These are phyloP conservation scores for Vickermania spadyakhi DNA, from an alignment of 208 protist species.

Conservation along the genomic window DNA sequence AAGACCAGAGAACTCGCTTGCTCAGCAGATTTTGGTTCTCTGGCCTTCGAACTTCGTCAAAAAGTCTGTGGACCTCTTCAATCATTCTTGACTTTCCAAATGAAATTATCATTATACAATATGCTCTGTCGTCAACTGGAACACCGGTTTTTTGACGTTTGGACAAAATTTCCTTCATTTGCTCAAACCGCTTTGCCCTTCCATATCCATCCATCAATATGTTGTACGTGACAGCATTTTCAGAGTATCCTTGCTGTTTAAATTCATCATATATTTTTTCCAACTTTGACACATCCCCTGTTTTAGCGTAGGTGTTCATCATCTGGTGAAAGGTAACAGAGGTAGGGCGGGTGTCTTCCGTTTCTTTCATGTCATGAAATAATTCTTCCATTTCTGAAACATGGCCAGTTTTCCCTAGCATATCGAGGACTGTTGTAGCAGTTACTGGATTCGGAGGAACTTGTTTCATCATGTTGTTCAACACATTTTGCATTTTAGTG, in stretches of 20 bases:
- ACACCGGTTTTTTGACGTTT: constrained; percentile 36
- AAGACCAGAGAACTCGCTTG: constrained; percentile 53
- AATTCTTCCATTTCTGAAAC: constrained; percentile 86
- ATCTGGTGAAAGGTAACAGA: constrained; percentile 87
- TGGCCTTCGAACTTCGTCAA: constrained; percentile 28
- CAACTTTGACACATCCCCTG: constrained; percentile 83
- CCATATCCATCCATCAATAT: constrained; percentile 88
- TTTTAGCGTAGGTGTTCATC: constrained; percentile 89
- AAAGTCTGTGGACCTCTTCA: constrained; percentile 59
- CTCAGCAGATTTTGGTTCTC: constrained; percentile 24
- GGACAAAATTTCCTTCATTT: constrained; percentile 71
- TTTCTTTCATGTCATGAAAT: constrained; percentile 79
- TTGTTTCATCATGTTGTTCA: constrained; percentile 87
- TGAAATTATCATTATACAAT: constrained; percentile 72
- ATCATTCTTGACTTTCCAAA: constrained; percentile 52
- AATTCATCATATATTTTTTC: constrained; percentile 55
- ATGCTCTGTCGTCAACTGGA: constrained; percentile 65
- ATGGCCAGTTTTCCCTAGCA: constrained; percentile 88
- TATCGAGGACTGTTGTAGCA: constrained; percentile 88
- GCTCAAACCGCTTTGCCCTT: constrained; percentile 78
- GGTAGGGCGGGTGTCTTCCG: constrained; percentile 69
- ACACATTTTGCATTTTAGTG: constrained; percentile 77
- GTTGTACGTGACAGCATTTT: constrained; percentile 88
- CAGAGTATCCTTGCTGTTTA: constrained; percentile 50
- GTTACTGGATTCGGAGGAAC: constrained; percentile 87